Evolutionary conservation across 257 asterid species (phyloP).

Genomic region (Nicotiana attenuata): DNA sequence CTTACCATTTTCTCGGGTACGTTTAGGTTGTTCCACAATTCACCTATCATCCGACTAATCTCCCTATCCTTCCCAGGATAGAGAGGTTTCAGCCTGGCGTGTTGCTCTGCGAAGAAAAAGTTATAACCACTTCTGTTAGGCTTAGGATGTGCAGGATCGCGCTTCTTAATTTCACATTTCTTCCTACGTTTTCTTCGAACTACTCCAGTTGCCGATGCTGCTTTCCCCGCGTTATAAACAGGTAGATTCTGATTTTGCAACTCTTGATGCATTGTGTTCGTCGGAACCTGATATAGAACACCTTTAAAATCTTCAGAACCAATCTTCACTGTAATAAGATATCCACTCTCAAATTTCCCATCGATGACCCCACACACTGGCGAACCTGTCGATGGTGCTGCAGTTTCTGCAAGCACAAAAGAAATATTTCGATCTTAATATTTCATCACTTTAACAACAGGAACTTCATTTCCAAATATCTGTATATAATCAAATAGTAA

Average conservation of each 20-base stretch:
- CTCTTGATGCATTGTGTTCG: conserved; percentile 13
- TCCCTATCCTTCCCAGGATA: conserved; percentile 69
- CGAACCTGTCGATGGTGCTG: conserved; percentile 28
- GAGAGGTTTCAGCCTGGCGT: conserved; percentile 61
- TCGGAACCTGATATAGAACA: conserved; percentile 58
- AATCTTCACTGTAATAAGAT: conserved; percentile 63
- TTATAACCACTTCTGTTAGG: conserved; percentile 91
- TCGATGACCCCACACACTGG: conserved; percentile 68
- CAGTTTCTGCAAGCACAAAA: conserved; percentile 22
- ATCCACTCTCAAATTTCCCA: conserved; percentile 86
- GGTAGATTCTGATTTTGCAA: conserved; percentile 23
- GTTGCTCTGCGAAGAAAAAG: conserved; percentile 88
- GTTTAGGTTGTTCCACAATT: conserved; percentile 68
- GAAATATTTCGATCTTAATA: not conserved
- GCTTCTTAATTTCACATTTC: conserved; percentile 58
- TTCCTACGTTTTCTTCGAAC: conserved; percentile 64
- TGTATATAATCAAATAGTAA: not conserved
- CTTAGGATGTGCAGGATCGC: conserved; percentile 89
- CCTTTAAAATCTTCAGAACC: conserved; percentile 77
- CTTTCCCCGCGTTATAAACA: conserved; percentile 2
- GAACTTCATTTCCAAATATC: not conserved
- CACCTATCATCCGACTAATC: conserved; percentile 83
- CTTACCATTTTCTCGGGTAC: conserved; percentile 67
- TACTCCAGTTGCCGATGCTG: conserved; percentile 23
- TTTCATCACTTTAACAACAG: not conserved